Evolutionary conservation across 352 stramenopile species (phyloP).

Genomic region (Pythium sp.): DNA sequence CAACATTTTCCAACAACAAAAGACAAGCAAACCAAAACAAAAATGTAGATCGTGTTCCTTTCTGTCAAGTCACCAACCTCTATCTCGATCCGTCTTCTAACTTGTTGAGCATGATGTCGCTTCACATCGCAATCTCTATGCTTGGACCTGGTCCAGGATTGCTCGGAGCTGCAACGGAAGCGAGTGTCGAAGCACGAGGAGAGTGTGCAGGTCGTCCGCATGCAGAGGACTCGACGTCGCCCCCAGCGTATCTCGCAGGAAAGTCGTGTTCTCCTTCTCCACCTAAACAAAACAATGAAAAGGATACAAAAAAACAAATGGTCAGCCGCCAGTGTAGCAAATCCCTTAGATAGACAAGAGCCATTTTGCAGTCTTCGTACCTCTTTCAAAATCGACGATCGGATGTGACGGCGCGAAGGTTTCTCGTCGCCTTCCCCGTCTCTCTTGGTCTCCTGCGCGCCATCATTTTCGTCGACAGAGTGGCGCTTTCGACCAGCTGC

Average conservation of each 20-base stretch:
- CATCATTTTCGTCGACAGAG: conserved; percentile 33
- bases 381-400: conserved; percentile 53
- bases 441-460: conserved; percentile 14
- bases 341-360: not conserved
- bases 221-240: conserved; percentile 54
- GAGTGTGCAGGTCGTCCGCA: conserved; percentile 61
- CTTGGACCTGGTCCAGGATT: conserved; percentile 28
- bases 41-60: conserved; percentile 1
- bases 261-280: conserved; percentile 61
- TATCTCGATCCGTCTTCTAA: conserved; percentile 3
- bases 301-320: conserved; percentile 10
- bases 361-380: conserved; percentile 22
- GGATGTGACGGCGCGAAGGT: conserved; percentile 23
- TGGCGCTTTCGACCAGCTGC: conserved; percentile 48
- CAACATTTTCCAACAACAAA: conserved; percentile 6
- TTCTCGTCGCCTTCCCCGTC: conserved; percentile 12
- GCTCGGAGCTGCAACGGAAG: conserved; percentile 37
- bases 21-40: not conserved
- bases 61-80: not conserved
- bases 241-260: conserved; percentile 45
- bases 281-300: conserved; percentile 34
- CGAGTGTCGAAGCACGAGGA: conserved; percentile 50
- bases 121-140: not conserved
- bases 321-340: not conserved
- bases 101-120: not conserved